Conservation (phyloP, 164 flowering plant species). For the Magnolia sinica region DNA sequence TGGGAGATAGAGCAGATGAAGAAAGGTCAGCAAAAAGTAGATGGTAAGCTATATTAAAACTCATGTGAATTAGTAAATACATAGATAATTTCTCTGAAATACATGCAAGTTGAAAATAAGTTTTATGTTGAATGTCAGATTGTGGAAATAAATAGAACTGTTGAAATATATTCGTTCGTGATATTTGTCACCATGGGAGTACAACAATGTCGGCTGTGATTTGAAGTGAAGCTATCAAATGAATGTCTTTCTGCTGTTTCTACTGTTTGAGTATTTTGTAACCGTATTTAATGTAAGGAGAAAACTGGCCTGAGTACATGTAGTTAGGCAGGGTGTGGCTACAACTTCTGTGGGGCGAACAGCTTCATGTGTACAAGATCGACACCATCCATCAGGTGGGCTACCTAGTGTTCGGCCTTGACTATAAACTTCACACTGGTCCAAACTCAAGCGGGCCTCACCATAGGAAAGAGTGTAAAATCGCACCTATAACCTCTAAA, state of each 20-base stretch:
- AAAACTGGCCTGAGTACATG: no score
- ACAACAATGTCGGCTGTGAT: not conserved
- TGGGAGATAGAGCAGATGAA: not conserved
- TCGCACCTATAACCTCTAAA: no score
- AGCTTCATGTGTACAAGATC: no score
- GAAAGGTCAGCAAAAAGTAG: not conserved
- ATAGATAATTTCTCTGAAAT: not conserved
- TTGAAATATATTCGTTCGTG: not conserved
- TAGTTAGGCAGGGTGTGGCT: no score
- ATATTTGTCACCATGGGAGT: not conserved
- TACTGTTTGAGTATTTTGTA: not conserved
- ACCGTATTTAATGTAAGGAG: not conserved
- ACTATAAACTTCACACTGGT: no score
- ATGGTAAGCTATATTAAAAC: not conserved
- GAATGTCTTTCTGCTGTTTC: not conserved
- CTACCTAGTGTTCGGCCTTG: no score
- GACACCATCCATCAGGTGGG: no score
- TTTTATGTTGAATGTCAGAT: not conserved
- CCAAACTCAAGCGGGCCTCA: no score
- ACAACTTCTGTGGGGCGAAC: no score
- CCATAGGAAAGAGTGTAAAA: no score
- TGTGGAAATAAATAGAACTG: not conserved
- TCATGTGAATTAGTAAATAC: constrained; percentile 3
- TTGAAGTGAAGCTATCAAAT: not conserved
- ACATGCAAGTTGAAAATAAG: not conserved